A percentile compares a stretch with the other conserved stretches of the same genome.
Conservation (phyloP, 2,329 filamentous ascomycete genomes). For the Helminthosporium solani region DNA sequence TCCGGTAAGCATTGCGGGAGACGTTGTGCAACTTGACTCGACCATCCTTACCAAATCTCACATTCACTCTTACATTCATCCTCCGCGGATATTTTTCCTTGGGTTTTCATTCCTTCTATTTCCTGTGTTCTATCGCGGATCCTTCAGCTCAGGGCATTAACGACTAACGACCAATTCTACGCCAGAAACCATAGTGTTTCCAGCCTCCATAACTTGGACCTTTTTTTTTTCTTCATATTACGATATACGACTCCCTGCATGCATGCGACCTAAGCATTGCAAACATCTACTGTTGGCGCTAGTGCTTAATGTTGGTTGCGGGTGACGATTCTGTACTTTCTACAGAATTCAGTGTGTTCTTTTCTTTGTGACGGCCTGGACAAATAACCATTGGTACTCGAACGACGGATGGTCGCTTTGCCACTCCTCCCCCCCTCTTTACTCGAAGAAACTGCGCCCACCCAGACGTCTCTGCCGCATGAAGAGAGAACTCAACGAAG, state of each 20-base stretch:
- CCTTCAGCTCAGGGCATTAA: slow-evolving; percentile 34
- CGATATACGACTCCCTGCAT: slow-evolving; percentile 42
- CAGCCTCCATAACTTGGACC: slow-evolving; percentile 29
- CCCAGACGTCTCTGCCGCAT: background rate
- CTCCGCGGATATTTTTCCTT: slow-evolving; percentile 29
- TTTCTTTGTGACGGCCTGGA: slow-evolving; percentile 28
- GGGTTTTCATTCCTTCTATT: slow-evolving; percentile 30
- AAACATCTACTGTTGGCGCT: slow-evolving; percentile 20
- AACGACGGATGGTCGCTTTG: slow-evolving; percentile 21
- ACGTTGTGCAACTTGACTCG: background rate
- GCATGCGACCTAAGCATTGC: slow-evolving; percentile 38
- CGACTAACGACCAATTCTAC: slow-evolving; percentile 37
- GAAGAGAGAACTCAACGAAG: background rate
- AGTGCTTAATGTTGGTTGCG: slow-evolving; percentile 28
- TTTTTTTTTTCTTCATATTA: slow-evolving; percentile 24
- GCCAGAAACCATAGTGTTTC: slow-evolving; percentile 21
- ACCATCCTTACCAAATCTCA: background rate
- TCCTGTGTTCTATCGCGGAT: slow-evolving; percentile 36
- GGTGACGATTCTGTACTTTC: slow-evolving; percentile 41
- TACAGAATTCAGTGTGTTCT: slow-evolving; percentile 17
- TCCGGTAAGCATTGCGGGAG: background rate
- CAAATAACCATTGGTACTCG: slow-evolving; percentile 11
- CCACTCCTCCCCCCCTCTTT: slow-evolving; percentile 8
- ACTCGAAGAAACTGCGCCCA: background rate
- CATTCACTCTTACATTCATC: slow-evolving; percentile 15